Conservation (phyloP, 805 yeast genomes). For the Clavispora phyllophila region DNA sequence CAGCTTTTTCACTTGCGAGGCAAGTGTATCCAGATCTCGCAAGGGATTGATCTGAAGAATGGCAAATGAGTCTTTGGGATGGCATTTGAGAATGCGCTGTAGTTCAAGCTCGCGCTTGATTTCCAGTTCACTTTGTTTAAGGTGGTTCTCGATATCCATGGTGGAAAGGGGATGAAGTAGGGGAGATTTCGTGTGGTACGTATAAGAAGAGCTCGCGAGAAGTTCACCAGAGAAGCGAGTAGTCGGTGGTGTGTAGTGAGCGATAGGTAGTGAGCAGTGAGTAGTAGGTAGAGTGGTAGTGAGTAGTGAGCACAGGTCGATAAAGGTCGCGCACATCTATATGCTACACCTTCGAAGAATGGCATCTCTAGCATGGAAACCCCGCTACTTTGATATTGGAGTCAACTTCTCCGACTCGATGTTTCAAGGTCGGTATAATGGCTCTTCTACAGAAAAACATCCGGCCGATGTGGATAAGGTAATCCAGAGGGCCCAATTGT, state of each 20-base stretch:
- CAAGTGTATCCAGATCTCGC: conserved; percentile 33
- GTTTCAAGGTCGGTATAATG: conserved; percentile 79
- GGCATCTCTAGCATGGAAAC: conserved; percentile 24
- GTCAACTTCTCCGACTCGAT: conserved; percentile 85
- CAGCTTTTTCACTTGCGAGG: conserved; percentile 37
- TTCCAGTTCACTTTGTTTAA: background rate
- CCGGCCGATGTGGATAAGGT: conserved; percentile 61
- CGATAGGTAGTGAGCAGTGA: background rate
- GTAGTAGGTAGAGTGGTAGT: background rate
- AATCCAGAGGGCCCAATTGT: conserved; percentile 57
- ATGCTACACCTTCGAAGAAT: background rate
- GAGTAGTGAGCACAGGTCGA: background rate
- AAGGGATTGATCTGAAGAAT: conserved; percentile 41
- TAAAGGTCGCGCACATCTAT: background rate
- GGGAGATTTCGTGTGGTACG: no score
- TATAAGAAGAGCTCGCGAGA: no score
- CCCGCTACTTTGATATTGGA: conserved; percentile 42
- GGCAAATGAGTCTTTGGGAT: conserved; percentile 50
- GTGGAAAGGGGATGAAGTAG: no score
- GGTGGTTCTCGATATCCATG: background rate
- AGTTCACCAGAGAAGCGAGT: no score
- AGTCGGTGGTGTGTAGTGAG: no score
- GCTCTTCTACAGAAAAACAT: conserved; percentile 51
- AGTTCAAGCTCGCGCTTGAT: conserved; percentile 48
- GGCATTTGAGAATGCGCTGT: conserved; percentile 44